Base-by-base conservation (phyloP, 768 basidiomycete genomes). In the Hericium erinaceus region DNA sequence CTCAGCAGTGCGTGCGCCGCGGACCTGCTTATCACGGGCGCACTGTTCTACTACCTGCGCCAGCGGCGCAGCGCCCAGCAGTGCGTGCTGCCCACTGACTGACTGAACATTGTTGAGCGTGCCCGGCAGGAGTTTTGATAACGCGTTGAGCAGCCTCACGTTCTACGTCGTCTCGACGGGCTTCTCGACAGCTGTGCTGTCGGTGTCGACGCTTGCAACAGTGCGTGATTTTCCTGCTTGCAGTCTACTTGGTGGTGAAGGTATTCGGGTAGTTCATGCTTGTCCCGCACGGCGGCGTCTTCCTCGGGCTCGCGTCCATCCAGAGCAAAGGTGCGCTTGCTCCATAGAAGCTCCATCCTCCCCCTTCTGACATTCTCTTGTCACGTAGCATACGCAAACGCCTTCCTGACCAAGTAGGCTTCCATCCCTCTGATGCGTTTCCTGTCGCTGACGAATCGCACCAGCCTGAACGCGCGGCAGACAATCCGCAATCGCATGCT, bases 251-350 rank as follows among this genome's bases (percentile, higher is more conserved):
- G 10, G 16, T 8, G 6, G 10, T 13, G 24, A 16, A 9, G 1
- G 16, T n/a, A n/a, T 28, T 2, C 9, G 22, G 12, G 6, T 33
- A 55, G 54, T 55, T 55, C 26, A 38, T 38, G 39, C 15, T 37
- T 9, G 41, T 18, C 12, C n/a, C 22, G 39, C 20, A 55, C 40
- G 28, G n/a, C 16, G 48, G 55, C 40, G 40, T 56, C 44, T 56
- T 56, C 15, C 44, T 56, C 46, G 55, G 48, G 18, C n/a, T 56
- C 10, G 55, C 48, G 6, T 28, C 55, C 9, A 48, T 56, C 20
- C 55, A 56, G 46, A 56, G 55, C 46, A 56, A 56, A 56, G 55
- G 55, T 49, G 20, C 18, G 20, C 20, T 8, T 6, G 3, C 26
- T 55, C 9, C 24, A n/a, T n/a, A 12, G 12, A 9, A 7, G 3